These are phyloP conservation scores for Xylariaceae sp. DNA, from an alignment of 2,329 filamentous ascomycete species.

Conservation along the genomic window DNA sequence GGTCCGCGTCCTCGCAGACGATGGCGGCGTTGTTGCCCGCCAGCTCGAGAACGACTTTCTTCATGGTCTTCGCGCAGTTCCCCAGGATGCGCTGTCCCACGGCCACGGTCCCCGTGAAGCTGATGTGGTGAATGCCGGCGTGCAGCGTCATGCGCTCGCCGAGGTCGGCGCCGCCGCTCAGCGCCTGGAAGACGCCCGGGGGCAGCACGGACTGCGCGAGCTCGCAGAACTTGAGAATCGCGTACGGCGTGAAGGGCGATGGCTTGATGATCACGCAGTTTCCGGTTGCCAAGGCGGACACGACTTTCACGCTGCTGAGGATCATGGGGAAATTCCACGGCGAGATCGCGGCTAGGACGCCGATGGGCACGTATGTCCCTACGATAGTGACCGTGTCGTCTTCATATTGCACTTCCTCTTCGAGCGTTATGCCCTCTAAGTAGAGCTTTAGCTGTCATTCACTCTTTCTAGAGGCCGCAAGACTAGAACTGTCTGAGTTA, in stretches of 20 bases:
- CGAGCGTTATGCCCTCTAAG: constrained; percentile 45
- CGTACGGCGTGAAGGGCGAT: constrained; percentile 62
- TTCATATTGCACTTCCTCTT: constrained; percentile 55
- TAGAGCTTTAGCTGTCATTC: constrained; percentile 9
- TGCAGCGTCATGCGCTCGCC: constrained; percentile 62
- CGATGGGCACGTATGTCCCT: constrained; percentile 53
- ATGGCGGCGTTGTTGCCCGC: constrained; percentile 64
- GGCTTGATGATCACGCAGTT: constrained; percentile 64
- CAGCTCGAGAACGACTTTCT: constrained; percentile 58
- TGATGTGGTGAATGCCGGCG: constrained; percentile 60
- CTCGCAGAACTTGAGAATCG: constrained; percentile 58
- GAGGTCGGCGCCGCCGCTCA: constrained; percentile 60
- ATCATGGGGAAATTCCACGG: constrained; percentile 65
- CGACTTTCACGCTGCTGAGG: constrained; percentile 57
- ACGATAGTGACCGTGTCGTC: constrained; percentile 49
- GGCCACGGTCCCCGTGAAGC: constrained; percentile 61
- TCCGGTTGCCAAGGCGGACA: constrained; percentile 56
- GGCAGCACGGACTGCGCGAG: constrained; percentile 56
- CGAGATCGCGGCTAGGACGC: constrained; percentile 60
- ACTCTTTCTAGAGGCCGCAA: background rate
- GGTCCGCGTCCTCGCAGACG: constrained; percentile 58
- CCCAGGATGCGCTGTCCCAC: constrained; percentile 58
- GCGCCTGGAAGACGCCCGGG: constrained; percentile 60
- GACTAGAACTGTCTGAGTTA: background rate
- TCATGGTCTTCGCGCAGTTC: constrained; percentile 56